A percentile compares a stretch with the other conserved stretches of the same genome.
These are phyloP conservation scores for Candida lessepsii DNA, from an alignment of 805 yeast species.

Conservation along the genomic window DNA sequence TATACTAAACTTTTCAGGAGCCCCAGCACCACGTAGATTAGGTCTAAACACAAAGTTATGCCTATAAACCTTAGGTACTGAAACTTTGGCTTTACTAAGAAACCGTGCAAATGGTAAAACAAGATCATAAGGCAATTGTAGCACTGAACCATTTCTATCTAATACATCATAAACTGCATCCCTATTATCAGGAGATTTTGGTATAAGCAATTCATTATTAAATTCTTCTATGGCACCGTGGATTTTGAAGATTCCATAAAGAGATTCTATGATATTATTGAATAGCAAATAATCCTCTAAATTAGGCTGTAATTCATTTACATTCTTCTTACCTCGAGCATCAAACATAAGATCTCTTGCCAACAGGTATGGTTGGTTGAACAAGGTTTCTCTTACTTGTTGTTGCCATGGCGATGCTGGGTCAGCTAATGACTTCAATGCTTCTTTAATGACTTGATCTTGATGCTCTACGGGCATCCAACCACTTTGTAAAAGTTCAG, in stretches of 20 bases:
- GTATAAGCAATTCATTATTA: conserved; percentile 66
- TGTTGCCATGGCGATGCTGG: conserved; percentile 94
- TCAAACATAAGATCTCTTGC: conserved; percentile 87
- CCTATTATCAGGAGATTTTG: conserved; percentile 68
- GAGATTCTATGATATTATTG: conserved; percentile 56
- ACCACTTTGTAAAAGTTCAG: conserved; percentile 73
- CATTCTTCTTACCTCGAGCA: conserved; percentile 30
- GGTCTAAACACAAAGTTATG: conserved; percentile 83
- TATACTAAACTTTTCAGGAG: conserved; percentile 76
- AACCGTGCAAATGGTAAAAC: conserved; percentile 87
- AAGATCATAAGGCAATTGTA: conserved; percentile 86
- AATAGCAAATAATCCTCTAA: conserved; percentile 53
- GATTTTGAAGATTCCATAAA: conserved; percentile 60
- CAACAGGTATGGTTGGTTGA: conserved; percentile 78
- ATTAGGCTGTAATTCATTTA: conserved; percentile 24
- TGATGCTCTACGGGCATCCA: conserved; percentile 84
- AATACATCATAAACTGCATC: conserved; percentile 75
- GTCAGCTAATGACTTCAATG: conserved; percentile 78
- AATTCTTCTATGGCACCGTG: conserved; percentile 89
- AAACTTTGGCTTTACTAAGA: conserved; percentile 59
- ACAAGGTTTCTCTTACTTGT: conserved; percentile 83
- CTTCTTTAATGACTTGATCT: conserved; percentile 86
- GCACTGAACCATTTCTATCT: conserved; percentile 82
- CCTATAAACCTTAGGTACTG: conserved; percentile 62
- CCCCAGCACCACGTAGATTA: conserved; percentile 51